phyloP scores from a whole-genome alignment of 2,329 filamentous ascomycete genomes.

The Dryadomyces quercivorus region DNA sequence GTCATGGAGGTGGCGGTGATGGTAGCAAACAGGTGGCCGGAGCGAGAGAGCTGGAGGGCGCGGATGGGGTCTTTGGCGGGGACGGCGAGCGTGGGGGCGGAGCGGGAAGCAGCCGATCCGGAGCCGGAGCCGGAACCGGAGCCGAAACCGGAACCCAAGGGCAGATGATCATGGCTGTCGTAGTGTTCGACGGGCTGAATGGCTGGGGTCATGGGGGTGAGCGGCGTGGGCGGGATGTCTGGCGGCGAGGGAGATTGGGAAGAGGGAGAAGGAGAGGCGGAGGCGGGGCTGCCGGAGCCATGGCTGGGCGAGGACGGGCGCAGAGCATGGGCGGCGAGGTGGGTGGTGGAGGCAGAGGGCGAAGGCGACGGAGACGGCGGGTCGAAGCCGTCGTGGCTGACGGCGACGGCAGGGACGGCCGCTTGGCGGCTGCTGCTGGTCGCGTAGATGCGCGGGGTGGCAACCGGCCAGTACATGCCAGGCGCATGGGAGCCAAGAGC shows the following conservation, averaged over 20 bases:
- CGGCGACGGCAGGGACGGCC: constrained; percentile 33
- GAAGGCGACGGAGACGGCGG: constrained; percentile 14
- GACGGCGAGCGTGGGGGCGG: constrained; percentile 16
- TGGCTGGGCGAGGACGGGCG: constrained; percentile 9
- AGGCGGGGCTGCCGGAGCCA: constrained; percentile 10
- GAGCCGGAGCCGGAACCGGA: constrained; percentile 15
- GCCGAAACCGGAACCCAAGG: constrained; percentile 13
- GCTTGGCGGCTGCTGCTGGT: constrained; percentile 57
- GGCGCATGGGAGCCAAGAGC: constrained; percentile 16
- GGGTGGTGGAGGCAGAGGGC: background rate
- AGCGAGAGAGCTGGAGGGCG: constrained; percentile 64
- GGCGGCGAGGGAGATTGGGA: constrained; percentile 20
- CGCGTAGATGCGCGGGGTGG: constrained; percentile 72
- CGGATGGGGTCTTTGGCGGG: constrained; percentile 53
- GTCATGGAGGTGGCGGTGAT: constrained; percentile 76
- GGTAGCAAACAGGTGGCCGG: constrained; percentile 73
- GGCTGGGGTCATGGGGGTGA: constrained; percentile 43
- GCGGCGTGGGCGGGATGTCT: constrained; percentile 16
- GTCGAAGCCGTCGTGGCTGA: constrained; percentile 49
- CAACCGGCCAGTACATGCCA: constrained; percentile 85
- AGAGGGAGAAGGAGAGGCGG: constrained; percentile 13
- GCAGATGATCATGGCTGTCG: constrained; percentile 21
- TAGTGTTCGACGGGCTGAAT: constrained; percentile 48
- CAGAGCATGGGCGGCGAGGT: constrained; percentile 10
- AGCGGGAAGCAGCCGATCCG: constrained; percentile 16